Evolutionary conservation across 2,329 filamentous ascomycete species (phyloP).

Genomic region (Conoideocrella luteorostrata): DNA sequence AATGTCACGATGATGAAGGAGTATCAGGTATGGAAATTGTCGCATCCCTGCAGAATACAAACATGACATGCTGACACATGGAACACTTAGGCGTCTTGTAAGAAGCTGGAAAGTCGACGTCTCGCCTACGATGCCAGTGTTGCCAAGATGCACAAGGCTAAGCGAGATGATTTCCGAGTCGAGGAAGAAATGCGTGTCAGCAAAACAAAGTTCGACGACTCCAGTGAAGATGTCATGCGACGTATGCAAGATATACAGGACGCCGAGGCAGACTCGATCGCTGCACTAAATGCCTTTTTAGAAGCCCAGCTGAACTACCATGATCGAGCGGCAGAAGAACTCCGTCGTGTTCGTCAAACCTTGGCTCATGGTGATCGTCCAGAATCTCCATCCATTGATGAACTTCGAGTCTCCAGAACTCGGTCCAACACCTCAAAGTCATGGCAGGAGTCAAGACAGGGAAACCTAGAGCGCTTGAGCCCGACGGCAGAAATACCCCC

Average conservation of each 20-base stretch:
- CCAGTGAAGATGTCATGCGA: conserved; percentile 82
- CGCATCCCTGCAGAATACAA: not conserved
- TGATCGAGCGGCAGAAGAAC: conserved; percentile 80
- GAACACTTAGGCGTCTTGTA: conserved; percentile 58
- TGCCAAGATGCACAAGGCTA: conserved; percentile 85
- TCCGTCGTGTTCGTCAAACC: conserved; percentile 48
- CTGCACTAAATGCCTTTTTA: conserved; percentile 72
- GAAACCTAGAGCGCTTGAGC: conserved; percentile 1
- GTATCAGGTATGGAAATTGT: conserved; percentile 65
- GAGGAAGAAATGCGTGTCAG: conserved; percentile 88
- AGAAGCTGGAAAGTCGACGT: conserved; percentile 86
- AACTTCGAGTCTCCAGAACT: conserved; percentile 25
- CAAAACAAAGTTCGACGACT: conserved; percentile 95
- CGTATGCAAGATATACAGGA: conserved; percentile 97
- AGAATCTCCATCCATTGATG: conserved; percentile 8
- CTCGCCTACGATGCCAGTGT: conserved; percentile 87
- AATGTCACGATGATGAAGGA: conserved; percentile 95
- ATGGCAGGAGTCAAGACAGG: conserved; percentile 22
- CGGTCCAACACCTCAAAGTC: conserved; percentile 45
- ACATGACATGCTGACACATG: not conserved
- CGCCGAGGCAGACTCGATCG: conserved; percentile 74
- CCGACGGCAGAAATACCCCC: conserved; percentile 34
- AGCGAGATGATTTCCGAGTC: conserved; percentile 86
- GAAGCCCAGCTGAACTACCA: conserved; percentile 89
- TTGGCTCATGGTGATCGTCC: conserved; percentile 29